phyloP scores from a whole-genome alignment of 768 basidiomycete genomes.

The Russula griseocarnosa region DNA sequence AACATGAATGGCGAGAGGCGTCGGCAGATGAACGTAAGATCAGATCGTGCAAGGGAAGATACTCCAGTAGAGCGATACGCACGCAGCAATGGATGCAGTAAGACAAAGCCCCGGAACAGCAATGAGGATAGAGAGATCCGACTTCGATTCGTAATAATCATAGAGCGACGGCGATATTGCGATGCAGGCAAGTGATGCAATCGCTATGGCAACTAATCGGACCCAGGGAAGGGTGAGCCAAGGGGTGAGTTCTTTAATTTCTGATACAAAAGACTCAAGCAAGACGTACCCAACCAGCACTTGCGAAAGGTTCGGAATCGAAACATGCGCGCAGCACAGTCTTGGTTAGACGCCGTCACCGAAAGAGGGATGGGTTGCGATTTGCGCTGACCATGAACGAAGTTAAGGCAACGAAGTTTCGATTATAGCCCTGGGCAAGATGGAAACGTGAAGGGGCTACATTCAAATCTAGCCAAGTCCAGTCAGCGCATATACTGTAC shows the following conservation, averaged over 20 bases:
- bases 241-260: neutral
- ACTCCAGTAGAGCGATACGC: neutral
- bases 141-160: constrained; percentile 18
- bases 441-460: neutral
- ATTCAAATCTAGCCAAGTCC: neutral
- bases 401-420: neutral
- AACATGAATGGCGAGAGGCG: too few relatives aligned
- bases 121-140: constrained; percentile 25
- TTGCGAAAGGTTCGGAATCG: constrained; percentile 28
- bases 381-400: neutral
- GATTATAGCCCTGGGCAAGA: neutral
- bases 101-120: constrained; percentile 22
- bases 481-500: neutral
- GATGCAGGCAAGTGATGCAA: constrained; percentile 19
- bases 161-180: constrained; percentile 18
- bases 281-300: constrained; percentile 25
- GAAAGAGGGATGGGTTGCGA: neutral
- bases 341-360: neutral
- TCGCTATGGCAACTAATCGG: constrained; percentile 10
- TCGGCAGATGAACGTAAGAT: neutral
- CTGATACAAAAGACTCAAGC: neutral
- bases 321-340: constrained; percentile 7
- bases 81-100: constrained; percentile 5
- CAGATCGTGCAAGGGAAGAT: neutral
- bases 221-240: neutral